These are phyloP conservation scores for Pleurotus platypus DNA, from an alignment of 768 basidiomycete species.

Conservation along the genomic window DNA sequence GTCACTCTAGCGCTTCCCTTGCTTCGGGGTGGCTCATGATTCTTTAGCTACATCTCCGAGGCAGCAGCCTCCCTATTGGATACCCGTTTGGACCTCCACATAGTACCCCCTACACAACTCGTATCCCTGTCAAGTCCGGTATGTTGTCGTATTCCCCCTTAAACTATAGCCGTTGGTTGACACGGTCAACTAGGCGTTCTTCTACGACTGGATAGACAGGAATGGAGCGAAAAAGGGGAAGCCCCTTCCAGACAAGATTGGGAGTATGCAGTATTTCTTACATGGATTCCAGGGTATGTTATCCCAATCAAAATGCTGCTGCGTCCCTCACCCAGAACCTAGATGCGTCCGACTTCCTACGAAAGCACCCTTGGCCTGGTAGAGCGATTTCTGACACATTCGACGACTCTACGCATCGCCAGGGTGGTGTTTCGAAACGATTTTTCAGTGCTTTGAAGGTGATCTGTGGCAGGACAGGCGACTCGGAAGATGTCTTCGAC, in stretches of 20 bases:
- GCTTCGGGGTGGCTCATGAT: not conserved
- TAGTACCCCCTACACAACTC: conserved; percentile 84
- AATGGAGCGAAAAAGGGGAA: conserved; percentile 82
- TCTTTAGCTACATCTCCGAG: conserved; percentile 76
- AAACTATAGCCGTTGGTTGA: conserved; percentile 1
- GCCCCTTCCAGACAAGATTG: conserved; percentile 81
- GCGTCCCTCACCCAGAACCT: not conserved
- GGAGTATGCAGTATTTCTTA: conserved; percentile 87
- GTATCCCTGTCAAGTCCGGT: conserved; percentile 79
- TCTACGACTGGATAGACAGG: conserved; percentile 89
- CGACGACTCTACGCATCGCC: conserved; percentile 78
- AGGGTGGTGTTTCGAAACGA: conserved; percentile 64
- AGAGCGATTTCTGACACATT: conserved; percentile 82
- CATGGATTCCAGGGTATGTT: conserved; percentile 70
- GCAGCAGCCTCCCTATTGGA: conserved; percentile 87
- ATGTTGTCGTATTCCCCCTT: conserved; percentile 16
- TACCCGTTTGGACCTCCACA: conserved; percentile 64
- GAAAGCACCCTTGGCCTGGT: conserved; percentile 86
- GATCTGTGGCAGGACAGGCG: conserved; percentile 82
- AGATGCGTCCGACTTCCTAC: conserved; percentile 88
- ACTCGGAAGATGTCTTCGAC: conserved; percentile 62
- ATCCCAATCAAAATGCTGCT: not conserved
- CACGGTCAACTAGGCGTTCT: conserved; percentile 61
- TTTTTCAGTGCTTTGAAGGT: conserved; percentile 67
- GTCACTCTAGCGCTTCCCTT: conserved; percentile 28